Percentiles rank a stretch among this genome's conserved stretches.
Evolutionary conservation across 805 yeast genomes (phyloP).

Genomic region (Candida sanyiensis): DNA sequence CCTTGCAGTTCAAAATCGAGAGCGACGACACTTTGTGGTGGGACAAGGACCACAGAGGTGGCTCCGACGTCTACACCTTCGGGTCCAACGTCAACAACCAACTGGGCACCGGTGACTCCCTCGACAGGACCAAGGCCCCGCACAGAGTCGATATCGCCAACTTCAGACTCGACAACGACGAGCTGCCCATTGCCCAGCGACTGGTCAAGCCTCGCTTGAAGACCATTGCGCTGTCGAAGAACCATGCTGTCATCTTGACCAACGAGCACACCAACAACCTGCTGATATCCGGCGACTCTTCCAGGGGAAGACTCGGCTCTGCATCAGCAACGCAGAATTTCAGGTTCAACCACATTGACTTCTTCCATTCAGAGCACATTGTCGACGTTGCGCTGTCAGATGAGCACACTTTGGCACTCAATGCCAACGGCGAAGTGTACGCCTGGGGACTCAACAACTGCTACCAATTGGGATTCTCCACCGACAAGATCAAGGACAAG

Average conservation of each 20-base stretch:
- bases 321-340: conserved; percentile 38
- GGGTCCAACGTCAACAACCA: conserved; percentile 62
- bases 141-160: conserved; percentile 30
- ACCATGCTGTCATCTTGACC: conserved; percentile 59
- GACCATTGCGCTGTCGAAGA: conserved; percentile 50
- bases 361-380: conserved; percentile 30
- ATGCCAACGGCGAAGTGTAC: conserved; percentile 47
- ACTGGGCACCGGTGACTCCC: conserved; percentile 62
- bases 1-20: conserved; percentile 4
- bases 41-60: conserved; percentile 40
- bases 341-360: conserved; percentile 38
- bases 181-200: conserved; percentile 22
- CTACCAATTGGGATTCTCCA: conserved; percentile 59
- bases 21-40: conserved; percentile 32
- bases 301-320: conserved; percentile 69
- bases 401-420: conserved; percentile 61
- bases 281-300: conserved; percentile 59
- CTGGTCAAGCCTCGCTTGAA: conserved; percentile 40
- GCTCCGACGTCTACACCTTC: conserved; percentile 51
- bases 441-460: conserved; percentile 76
- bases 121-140: conserved; percentile 40
- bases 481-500: conserved; percentile 25
- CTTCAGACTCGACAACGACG: conserved; percentile 10
- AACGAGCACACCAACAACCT: conserved; percentile 41
- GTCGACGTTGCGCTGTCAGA: conserved; percentile 46